phyloP scores from a whole-genome alignment of 495 filamentous ascomycete species.

The Hypoxylon fragiforme region DNA sequence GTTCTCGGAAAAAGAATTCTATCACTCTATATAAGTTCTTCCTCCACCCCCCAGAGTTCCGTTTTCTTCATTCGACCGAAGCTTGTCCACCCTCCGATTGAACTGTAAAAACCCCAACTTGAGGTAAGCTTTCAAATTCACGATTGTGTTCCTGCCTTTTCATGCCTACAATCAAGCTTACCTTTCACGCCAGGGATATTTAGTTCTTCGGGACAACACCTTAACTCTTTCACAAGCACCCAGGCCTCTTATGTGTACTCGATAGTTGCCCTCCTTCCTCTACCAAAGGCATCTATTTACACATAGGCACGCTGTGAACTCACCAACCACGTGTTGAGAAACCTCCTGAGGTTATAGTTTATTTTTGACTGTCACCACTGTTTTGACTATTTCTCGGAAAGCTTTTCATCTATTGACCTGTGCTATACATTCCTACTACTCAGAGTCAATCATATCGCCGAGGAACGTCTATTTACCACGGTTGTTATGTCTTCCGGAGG shows the following conservation, averaged over 20 bases:
- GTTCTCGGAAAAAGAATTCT: neutral
- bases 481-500: constrained; percentile 14
- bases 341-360: constrained; percentile 18
- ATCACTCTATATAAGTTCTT: neutral
- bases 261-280: neutral
- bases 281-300: neutral
- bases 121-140: constrained; percentile 11
- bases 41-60: neutral
- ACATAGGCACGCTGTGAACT: constrained; percentile 1
- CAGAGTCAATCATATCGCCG: constrained; percentile 9
- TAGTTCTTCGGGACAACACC: constrained; percentile 14
- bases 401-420: constrained; percentile 23
- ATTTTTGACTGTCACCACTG: constrained; percentile 3
- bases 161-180: constrained; percentile 12
- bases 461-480: neutral
- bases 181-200: constrained; percentile 9
- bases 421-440: constrained; percentile 9
- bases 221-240: constrained; percentile 19
- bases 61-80: constrained; percentile 6
- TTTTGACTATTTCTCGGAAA: constrained; percentile 8
- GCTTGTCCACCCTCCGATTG: neutral
- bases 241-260: neutral
- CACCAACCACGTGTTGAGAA: constrained; percentile 6
- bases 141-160: constrained; percentile 4
- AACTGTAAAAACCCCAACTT: constrained; percentile 6